A percentile compares a stretch with the other conserved stretches of the same genome.
These are phyloP conservation scores for Candida morakotiae DNA, from an alignment of 805 yeast species.

Conservation along the genomic window DNA sequence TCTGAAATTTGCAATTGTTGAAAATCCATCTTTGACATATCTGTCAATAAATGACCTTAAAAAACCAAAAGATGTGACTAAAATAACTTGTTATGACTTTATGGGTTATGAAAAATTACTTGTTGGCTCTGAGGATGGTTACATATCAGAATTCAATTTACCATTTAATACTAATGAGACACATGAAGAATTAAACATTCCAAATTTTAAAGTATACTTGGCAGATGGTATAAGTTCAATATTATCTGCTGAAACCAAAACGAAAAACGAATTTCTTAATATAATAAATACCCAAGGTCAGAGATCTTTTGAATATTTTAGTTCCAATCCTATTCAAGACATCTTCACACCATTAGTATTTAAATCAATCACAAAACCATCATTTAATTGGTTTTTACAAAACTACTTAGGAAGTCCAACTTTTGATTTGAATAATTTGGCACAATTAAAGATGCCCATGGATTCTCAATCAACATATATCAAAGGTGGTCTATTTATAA, in stretches of 20 bases:
- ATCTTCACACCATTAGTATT: slow-evolving; percentile 22
- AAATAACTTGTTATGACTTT: slow-evolving; percentile 48
- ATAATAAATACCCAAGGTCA: slow-evolving; percentile 28
- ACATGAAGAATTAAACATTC: slow-evolving; percentile 17
- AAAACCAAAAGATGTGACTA: slow-evolving; percentile 1
- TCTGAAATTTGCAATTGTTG: slow-evolving; percentile 14
- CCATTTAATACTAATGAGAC: slow-evolving; percentile 17
- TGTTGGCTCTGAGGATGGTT: slow-evolving; percentile 59
- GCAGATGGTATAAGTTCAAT: slow-evolving; percentile 28
- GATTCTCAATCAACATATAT: not conserved
- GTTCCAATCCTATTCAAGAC: slow-evolving; percentile 23
- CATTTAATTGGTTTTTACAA: slow-evolving; percentile 24
- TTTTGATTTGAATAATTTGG: slow-evolving; percentile 17
- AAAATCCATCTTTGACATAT: slow-evolving; percentile 21
- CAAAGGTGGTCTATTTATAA: slow-evolving; percentile 27
- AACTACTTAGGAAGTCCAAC: slow-evolving; percentile 22
- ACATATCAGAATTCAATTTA: slow-evolving; percentile 52
- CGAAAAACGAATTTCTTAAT: slow-evolving; percentile 16
- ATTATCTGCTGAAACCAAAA: slow-evolving; percentile 20
- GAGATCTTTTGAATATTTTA: slow-evolving; percentile 19
- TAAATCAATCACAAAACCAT: slow-evolving; percentile 23
- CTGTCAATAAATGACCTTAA: slow-evolving; percentile 6
- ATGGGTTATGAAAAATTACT: slow-evolving; percentile 40
- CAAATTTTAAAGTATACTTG: slow-evolving; percentile 29
- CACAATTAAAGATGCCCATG: not conserved